A percentile compares a stretch with the other conserved stretches of the same genome.
phyloP scores from a whole-genome alignment of 2,329 filamentous ascomycete species.

The Ceratocystis papillata region DNA sequence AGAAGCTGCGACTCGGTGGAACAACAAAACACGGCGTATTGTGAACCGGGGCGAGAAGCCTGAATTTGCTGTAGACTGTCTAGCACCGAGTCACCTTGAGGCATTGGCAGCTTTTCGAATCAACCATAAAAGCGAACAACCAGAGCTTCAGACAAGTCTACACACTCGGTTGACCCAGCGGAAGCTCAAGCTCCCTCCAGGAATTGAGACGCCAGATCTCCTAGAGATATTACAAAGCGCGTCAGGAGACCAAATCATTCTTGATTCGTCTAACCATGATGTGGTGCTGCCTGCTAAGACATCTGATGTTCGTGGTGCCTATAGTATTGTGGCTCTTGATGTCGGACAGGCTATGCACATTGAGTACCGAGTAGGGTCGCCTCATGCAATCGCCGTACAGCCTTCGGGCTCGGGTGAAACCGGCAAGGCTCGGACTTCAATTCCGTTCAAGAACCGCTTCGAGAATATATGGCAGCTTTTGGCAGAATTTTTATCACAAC shows the following conservation, averaged over 20 bases:
- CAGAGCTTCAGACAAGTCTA: not conserved
- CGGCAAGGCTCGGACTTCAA: slow-evolving; percentile 25
- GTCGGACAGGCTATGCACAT: slow-evolving; percentile 46
- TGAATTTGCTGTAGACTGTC: slow-evolving; percentile 10
- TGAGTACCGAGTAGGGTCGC: slow-evolving; percentile 46
- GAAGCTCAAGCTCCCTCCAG: slow-evolving; percentile 26
- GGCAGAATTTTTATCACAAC: slow-evolving; percentile 35
- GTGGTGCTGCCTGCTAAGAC: slow-evolving; percentile 33
- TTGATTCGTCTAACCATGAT: slow-evolving; percentile 45
- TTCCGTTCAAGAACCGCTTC: slow-evolving; percentile 27
- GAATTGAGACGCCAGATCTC: slow-evolving; percentile 38
- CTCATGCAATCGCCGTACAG: slow-evolving; percentile 28
- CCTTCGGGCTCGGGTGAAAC: not conserved
- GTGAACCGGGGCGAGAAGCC: not conserved
- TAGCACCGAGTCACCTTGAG: slow-evolving; percentile 12
- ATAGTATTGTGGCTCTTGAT: slow-evolving; percentile 63
- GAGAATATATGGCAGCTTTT: slow-evolving; percentile 42
- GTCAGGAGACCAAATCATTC: slow-evolving; percentile 41
- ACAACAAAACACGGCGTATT: slow-evolving; percentile 30
- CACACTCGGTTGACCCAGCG: not conserved
- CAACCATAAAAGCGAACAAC: not conserved
- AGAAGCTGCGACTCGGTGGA: slow-evolving; percentile 51
- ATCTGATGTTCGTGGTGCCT: slow-evolving; percentile 46
- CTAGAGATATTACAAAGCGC: slow-evolving; percentile 39
- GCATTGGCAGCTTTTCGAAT: slow-evolving; percentile 7